phyloP scores from a whole-genome alignment of 108 stramenopile species.

The Stephanodiscus triporus region DNA sequence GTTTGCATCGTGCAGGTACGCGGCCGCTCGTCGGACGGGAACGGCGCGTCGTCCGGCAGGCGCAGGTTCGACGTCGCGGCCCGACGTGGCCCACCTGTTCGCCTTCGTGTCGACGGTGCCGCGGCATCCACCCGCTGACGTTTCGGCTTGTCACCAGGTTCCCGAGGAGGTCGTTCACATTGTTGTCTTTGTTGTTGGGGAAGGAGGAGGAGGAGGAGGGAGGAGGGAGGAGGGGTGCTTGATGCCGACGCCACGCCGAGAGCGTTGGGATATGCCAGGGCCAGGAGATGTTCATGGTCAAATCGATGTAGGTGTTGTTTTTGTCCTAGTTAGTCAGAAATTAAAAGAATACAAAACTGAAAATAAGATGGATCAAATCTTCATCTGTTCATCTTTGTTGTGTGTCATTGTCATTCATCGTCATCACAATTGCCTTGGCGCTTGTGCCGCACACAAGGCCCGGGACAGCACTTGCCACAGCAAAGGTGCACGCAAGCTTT shows the following conservation, averaged over 20 bases:
- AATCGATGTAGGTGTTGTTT: constrained; percentile 39
- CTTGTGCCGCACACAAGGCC: too few relatives aligned
- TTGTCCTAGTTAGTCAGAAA: too few relatives aligned
- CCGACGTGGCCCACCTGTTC: constrained; percentile 73
- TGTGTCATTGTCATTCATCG: too few relatives aligned
- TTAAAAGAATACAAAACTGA: too few relatives aligned
- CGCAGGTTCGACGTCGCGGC: constrained; percentile 61
- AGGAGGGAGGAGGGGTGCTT: constrained; percentile 4
- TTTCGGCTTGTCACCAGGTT: constrained; percentile 82
- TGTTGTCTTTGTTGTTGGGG: constrained; percentile 19
- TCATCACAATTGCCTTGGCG: too few relatives aligned
- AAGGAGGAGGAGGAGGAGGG: constrained; percentile 6
- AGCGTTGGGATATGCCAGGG: constrained; percentile 60
- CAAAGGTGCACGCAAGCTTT: constrained; percentile 72
- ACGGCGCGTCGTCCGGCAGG: constrained; percentile 27
- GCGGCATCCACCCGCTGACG: constrained; percentile 17
- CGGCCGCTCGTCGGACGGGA: constrained; percentile 40
- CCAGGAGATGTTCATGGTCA: constrained; percentile 79
- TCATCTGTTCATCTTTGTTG: too few relatives aligned
- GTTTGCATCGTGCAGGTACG: constrained; percentile 78
- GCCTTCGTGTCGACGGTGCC: constrained; percentile 59
- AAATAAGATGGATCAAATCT: too few relatives aligned
- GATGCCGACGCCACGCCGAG: constrained; percentile 17
- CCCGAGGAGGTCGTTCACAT: constrained; percentile 64
- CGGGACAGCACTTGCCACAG: too few relatives aligned